Conservation (phyloP, 768 basidiomycete genomes). For the Porphyrellus cyaneotinctus region DNA sequence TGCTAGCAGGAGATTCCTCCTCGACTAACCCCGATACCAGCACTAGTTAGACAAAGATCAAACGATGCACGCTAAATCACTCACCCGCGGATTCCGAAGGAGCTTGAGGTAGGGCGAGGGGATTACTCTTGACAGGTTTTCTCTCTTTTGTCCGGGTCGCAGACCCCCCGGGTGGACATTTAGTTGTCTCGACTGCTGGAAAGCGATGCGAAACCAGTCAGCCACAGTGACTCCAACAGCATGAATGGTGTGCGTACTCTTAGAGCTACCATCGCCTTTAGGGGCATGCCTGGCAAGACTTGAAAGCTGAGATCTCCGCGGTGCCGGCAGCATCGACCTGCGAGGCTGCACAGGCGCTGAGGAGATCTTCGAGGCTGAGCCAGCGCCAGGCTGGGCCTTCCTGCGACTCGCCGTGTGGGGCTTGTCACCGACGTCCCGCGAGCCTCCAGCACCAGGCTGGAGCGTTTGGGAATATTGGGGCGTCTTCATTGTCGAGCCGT, state of each 20-base stretch:
- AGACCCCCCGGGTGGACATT: background rate
- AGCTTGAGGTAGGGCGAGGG: no score
- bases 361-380: constrained; percentile 2
- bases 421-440: background rate
- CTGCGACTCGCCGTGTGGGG: background rate
- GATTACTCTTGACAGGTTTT: background rate
- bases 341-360: constrained; percentile 2
- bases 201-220: background rate
- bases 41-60: no score
- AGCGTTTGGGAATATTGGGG: background rate
- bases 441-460: constrained; percentile 4
- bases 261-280: background rate
- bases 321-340: constrained; percentile 12
- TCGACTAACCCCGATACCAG: no score
- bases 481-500: background rate
- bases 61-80: no score
- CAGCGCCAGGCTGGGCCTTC: constrained; percentile 6
- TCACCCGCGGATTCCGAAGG: background rate
- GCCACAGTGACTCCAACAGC: background rate
- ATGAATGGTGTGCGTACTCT: constrained; percentile 1
- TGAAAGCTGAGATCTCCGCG: constrained; percentile 1
- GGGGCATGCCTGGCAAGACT: background rate
- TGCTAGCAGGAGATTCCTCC: no score
- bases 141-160: background rate
- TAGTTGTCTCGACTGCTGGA: background rate